Base-by-base conservation (phyloP, 2,329 filamentous ascomycete genomes). In the Venturia effusa region DNA sequence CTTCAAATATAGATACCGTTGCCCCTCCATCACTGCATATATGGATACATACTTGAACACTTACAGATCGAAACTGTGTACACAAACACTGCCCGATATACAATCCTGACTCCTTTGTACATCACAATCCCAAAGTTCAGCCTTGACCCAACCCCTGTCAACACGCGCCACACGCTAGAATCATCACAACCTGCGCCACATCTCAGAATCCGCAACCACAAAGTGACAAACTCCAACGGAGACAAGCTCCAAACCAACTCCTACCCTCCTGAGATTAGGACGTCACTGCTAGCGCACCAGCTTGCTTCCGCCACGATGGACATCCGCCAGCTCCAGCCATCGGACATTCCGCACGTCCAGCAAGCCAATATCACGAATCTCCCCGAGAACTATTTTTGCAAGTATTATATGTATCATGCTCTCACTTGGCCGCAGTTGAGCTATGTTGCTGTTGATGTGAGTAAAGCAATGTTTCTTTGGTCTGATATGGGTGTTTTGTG, bases 321-420 rank as follows among this genome's bases (percentile, higher is more conserved):
- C 79, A 96, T 99, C 78, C 88, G 93, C 68, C 81, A 94, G 68
- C 86, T 99, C 69, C 88, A 85, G 69, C 82, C 90, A 68, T 88
- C 86, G 67, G 90, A 95, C 78, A 89, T 95, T 68, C 90, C 90
- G 69, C 87, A 94, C 74, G 92, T 99, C 74, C 94, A 99, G 80
- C 92, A 95, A 77, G 93, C 93, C 74, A 97, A 99, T 81, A 92
- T 99, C 75, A 96, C 95, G 76, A 99, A 99, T 81, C 84, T 99
- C 63, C 94, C 94, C 68, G 94, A 99, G 78, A 99, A 99, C 83
- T 99, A 99, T 84, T 97, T 97, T 77, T 90, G 96, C 79, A 99
- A 99, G 84, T 99, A 99, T 83, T 99, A 99, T 81, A 87, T 99
- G 73, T 99, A 99, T 84, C 94, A 99, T 78, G 92, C 93, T 19